Conservation (phyloP, 2,329 filamentous ascomycete species). For the Xylaria sp. region DNA sequence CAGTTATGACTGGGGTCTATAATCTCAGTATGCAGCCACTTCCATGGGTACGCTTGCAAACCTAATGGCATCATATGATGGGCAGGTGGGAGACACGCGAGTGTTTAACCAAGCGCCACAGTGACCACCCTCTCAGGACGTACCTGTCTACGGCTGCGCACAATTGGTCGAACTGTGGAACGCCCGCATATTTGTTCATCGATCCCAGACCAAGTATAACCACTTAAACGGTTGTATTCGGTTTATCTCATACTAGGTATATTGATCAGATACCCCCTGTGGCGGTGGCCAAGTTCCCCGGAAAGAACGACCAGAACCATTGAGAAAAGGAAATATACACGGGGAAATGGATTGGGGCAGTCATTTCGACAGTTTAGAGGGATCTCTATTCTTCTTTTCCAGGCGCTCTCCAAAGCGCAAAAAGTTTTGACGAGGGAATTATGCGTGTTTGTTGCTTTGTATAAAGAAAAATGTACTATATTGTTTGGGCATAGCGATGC, state of each 20-base stretch:
- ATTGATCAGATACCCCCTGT: background rate
- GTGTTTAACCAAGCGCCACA: slow-evolving; percentile 5
- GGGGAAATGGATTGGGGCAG: background rate
- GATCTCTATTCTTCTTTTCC: background rate
- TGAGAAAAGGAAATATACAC: background rate
- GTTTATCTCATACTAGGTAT: slow-evolving; percentile 1
- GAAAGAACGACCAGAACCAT: background rate
- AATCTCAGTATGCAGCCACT: slow-evolving; percentile 7
- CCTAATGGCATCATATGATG: slow-evolving; percentile 10
- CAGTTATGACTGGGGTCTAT: background rate
- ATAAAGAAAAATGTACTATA: slow-evolving; percentile 23
- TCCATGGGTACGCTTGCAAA: slow-evolving; percentile 4
- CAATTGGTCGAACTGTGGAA: background rate
- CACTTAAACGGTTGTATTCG: slow-evolving; percentile 5
- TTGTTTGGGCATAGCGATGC: slow-evolving; percentile 24
- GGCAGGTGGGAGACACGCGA: slow-evolving; percentile 13
- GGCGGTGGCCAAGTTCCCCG: background rate
- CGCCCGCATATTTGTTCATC: background rate
- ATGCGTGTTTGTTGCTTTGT: slow-evolving; percentile 11
- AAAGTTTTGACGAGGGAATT: background rate
- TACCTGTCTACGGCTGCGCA: slow-evolving; percentile 3
- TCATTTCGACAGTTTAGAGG: background rate
- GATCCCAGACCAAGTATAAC: slow-evolving; percentile 1
- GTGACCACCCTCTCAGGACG: background rate
- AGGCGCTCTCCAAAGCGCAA: background rate